phyloP scores from a whole-genome alignment of 2,329 filamentous ascomycete genomes.

The Ascochyta lentis region DNA sequence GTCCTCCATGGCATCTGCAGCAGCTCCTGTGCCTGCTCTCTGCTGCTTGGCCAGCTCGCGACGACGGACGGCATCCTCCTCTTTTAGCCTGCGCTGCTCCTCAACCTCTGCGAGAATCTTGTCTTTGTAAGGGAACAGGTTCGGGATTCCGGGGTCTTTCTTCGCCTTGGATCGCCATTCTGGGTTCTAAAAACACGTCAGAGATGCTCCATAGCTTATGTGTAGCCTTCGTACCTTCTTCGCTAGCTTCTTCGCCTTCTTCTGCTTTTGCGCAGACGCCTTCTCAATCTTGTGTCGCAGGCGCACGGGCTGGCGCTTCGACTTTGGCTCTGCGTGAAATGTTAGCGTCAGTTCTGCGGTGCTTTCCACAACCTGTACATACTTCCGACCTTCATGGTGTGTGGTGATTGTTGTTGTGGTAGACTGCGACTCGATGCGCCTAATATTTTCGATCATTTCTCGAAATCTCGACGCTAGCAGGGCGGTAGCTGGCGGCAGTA shows the following conservation, averaged over 20 bases:
- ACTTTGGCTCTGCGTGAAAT: conserved; percentile 76
- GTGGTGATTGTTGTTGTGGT: conserved; percentile 19
- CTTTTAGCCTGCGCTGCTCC: conserved; percentile 80
- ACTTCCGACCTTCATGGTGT: conserved; percentile 54
- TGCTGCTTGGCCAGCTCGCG: conserved; percentile 70
- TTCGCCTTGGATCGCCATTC: conserved; percentile 95
- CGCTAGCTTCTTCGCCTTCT: conserved; percentile 83
- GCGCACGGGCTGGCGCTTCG: conserved; percentile 88
- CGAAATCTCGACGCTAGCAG: conserved; percentile 18
- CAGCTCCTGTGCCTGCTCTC: conserved; percentile 45
- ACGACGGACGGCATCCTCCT: conserved; percentile 72
- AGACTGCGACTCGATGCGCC: conserved; percentile 21
- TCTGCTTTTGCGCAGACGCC: conserved; percentile 85
- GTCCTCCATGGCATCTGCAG: conserved; percentile 46
- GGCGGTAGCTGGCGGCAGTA: background rate
- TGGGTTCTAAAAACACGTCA: conserved; percentile 70
- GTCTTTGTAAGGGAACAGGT: conserved; percentile 97
- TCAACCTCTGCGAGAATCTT: conserved; percentile 94
- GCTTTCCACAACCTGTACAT: conserved; percentile 19
- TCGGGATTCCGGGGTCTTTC: conserved; percentile 98
- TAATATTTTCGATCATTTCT: conserved; percentile 36
- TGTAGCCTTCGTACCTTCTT: conserved; percentile 68
- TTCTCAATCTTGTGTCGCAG: conserved; percentile 97
- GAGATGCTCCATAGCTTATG: background rate
- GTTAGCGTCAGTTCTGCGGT: conserved; percentile 10